Base-by-base conservation (phyloP, 768 basidiomycete species). In the Russula emetica region DNA sequence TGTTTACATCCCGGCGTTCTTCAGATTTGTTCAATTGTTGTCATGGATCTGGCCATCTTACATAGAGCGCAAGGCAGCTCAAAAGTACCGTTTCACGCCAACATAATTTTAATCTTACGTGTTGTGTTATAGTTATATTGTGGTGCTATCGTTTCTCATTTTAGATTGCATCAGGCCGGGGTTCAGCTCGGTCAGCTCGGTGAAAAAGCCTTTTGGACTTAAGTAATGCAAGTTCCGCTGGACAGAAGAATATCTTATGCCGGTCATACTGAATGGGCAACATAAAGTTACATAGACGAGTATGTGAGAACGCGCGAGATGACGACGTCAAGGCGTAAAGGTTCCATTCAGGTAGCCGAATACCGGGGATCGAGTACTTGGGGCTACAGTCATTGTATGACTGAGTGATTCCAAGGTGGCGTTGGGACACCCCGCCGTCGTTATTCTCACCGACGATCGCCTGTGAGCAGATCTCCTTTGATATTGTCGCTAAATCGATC, bases 41-140 rank as follows among this genome's bases (percentile, higher is more conserved):
- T 90, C 87, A 70, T 90, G 87, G 88, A 57, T 85, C 3, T 79
- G 78, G 75, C 90, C 86, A 4, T 50, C 74, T 0, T 76, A 83
- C 50, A 71, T 90, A 10, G 87, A 91, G 69, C 70, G 79, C 72
- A 72, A 74, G 56, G 87, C 87, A 2, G 78, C 78, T 51, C 77
- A 72, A 68, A 91, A 91, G 73, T 92, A 92, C 69, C 81, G 83
- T 56, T 90, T 83, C 44, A 56, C 30, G 6, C 49, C 64, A 16
- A 28, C 40, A 11, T 65, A 32, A 61, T 60, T 36, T n/a, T 24
- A 30, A 38, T 9, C 1, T 18, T 26, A 9, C 5, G 45, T 24
- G n/a, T 22, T 14, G 13, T 47, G 24, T 30, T 20, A n/a, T n/a
- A n/a, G n/a, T n/a, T n/a, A 28, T 45, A 53, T 52, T 24, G 5